Conservation (phyloP, 208 protist species). For the Trypanosoma brucei region DNA sequence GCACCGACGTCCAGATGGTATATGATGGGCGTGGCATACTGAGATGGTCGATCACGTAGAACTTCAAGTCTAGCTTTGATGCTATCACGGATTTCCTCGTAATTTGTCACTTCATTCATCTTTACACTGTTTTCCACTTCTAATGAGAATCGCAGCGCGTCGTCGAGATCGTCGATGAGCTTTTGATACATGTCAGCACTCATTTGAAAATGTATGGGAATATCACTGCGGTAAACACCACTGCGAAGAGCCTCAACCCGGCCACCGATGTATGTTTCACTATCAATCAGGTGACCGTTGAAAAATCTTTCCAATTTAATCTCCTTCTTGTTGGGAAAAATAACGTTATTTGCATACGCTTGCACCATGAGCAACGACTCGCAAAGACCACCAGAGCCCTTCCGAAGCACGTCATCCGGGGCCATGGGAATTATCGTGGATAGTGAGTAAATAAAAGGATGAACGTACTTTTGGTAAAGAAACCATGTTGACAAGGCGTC, state of each 20-base stretch:
- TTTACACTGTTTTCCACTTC: slow-evolving; percentile 83
- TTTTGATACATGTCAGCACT: slow-evolving; percentile 89
- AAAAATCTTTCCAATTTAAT: slow-evolving; percentile 87
- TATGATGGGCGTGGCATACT: slow-evolving; percentile 92
- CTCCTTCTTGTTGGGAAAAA: slow-evolving; percentile 99
- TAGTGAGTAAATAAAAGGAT: slow-evolving; percentile 99
- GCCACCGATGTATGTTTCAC: slow-evolving; percentile 99
- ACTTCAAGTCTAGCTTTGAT: slow-evolving; percentile 75
- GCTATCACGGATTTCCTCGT: slow-evolving; percentile 73
- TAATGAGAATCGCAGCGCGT: slow-evolving; percentile 88
- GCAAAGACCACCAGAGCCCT: slow-evolving; percentile 98
- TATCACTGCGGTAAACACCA: slow-evolving; percentile 97
- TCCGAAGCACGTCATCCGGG: slow-evolving; percentile 98
- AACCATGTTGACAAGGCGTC: slow-evolving; percentile 99
- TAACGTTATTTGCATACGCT: slow-evolving; percentile 96
- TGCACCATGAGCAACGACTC: slow-evolving; percentile 99
- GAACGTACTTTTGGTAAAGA: slow-evolving; percentile 99
- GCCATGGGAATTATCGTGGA: slow-evolving; percentile 99
- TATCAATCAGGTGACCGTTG: slow-evolving; percentile 98
- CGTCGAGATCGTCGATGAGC: slow-evolving; percentile 94
- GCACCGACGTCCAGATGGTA: slow-evolving; percentile 99
- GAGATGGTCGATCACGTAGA: slow-evolving; percentile 88
- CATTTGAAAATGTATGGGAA: slow-evolving; percentile 93
- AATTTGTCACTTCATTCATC: slow-evolving; percentile 93
- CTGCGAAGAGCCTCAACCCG: slow-evolving; percentile 93